phyloP scores from a whole-genome alignment of 2,329 filamentous ascomycete species.

The Phaeosphaeria sp. region DNA sequence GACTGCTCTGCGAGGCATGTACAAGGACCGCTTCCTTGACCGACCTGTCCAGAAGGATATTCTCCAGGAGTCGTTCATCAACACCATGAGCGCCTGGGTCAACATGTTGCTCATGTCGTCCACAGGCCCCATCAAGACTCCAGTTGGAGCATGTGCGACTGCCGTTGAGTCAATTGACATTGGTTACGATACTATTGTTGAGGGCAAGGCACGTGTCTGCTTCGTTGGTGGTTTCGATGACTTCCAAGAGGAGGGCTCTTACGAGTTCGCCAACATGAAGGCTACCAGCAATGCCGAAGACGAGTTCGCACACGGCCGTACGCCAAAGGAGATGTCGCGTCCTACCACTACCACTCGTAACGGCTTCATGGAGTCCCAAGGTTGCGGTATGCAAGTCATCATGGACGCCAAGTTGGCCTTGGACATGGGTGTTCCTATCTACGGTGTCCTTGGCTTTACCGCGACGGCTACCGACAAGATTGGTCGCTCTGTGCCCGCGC shows the following conservation, averaged over 20 bases:
- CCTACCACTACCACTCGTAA: constrained; percentile 96
- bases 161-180: constrained; percentile 97
- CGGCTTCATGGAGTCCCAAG: constrained; percentile 99
- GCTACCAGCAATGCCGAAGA: constrained; percentile 98
- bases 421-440: constrained; percentile 98
- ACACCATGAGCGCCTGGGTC: constrained; percentile 99
- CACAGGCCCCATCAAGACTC: constrained; percentile 97
- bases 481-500: constrained; percentile 93
- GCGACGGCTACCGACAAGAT: constrained; percentile 99
- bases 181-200: constrained; percentile 97
- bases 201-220: constrained; percentile 96
- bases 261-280: constrained; percentile 99
- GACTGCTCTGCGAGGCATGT: constrained; percentile 92
- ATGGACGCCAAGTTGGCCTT: constrained; percentile 96
- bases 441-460: constrained; percentile 91
- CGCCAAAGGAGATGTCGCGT: constrained; percentile 95
- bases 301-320: constrained; percentile 93
- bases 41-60: constrained; percentile 99
- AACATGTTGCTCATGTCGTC: constrained; percentile 99
- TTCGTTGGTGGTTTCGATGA: constrained; percentile 99
- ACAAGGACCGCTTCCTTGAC: constrained; percentile 96
- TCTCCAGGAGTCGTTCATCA: constrained; percentile 99
- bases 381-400: constrained; percentile 96
- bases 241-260: constrained; percentile 98
- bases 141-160: constrained; percentile 95